These are phyloP conservation scores for Cocos nucifera DNA, from an alignment of 176 grass and related monocot species.

Conservation along the genomic window DNA sequence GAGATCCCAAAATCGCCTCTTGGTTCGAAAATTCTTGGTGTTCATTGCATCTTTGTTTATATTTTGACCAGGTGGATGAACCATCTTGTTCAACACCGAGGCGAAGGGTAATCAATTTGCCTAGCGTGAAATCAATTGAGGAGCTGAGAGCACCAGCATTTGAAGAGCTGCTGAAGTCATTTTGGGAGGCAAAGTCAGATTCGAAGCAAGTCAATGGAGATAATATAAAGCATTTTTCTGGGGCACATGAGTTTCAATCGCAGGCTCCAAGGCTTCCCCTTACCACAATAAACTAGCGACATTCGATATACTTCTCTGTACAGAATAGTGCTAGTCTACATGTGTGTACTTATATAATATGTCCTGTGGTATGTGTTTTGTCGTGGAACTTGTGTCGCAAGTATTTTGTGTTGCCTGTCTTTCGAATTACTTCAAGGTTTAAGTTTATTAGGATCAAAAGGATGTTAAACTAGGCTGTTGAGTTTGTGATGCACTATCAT, in stretches of 20 bases:
- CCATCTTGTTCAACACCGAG: slow-evolving; percentile 53
- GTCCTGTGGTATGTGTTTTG: too few species aligned
- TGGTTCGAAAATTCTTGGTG: neutral
- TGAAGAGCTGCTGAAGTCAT: slow-evolving; percentile 52
- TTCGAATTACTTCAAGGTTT: too few species aligned
- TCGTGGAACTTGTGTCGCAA: too few species aligned
- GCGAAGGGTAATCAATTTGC: slow-evolving; percentile 33
- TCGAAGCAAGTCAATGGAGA: slow-evolving; percentile 32
- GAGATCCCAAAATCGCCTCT: too few species aligned
- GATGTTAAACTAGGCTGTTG: too few species aligned
- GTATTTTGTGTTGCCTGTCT: too few species aligned
- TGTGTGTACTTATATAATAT: too few species aligned
- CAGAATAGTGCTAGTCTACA: too few species aligned
- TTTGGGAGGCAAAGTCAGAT: slow-evolving; percentile 38
- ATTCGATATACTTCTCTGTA: too few species aligned
- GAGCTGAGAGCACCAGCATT: slow-evolving; percentile 39
- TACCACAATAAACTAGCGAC: slow-evolving; percentile 48
- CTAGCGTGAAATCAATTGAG: slow-evolving; percentile 41
- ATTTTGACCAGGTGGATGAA: slow-evolving; percentile 49
- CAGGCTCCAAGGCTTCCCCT: slow-evolving; percentile 44
- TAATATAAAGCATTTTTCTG: slow-evolving; percentile 29
- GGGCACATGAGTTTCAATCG: slow-evolving; percentile 13
- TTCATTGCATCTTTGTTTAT: neutral
- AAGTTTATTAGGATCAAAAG: too few species aligned
- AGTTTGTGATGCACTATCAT: too few species aligned